phyloP scores from a whole-genome alignment of 208 protist species.

The Crithidia sp. region DNA sequence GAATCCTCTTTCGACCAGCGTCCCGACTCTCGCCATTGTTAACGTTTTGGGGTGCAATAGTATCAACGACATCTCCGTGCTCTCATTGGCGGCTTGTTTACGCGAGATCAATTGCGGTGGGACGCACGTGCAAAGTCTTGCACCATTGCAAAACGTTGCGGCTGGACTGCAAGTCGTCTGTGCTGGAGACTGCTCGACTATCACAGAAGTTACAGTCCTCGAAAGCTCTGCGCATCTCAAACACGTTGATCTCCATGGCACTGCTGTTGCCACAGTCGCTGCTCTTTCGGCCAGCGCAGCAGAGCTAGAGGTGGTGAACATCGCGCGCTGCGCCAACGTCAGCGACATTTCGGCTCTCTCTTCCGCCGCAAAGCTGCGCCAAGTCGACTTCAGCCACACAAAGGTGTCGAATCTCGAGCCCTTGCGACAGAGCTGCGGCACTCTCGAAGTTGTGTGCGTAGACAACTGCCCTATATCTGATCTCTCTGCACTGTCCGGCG shows the following conservation, averaged over 20 bases:
- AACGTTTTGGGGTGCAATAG: constrained; percentile 1
- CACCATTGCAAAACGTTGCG: background rate
- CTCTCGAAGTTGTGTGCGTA: constrained; percentile 4
- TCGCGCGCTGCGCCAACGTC: background rate
- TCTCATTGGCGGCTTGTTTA: background rate
- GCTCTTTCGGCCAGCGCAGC: background rate
- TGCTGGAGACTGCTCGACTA: background rate
- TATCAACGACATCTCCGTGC: background rate
- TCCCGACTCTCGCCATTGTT: background rate
- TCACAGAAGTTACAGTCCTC: background rate
- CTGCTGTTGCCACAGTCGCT: background rate
- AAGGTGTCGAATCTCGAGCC: constrained; percentile 1
- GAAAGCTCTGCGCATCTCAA: background rate
- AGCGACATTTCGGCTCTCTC: constrained; percentile 3
- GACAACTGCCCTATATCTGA: constrained; percentile 14
- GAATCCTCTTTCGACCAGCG: background rate
- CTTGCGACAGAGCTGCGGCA: background rate
- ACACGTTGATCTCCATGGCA: background rate
- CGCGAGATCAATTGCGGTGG: constrained; percentile 14
- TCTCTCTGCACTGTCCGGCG: background rate
- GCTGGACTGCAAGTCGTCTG: background rate
- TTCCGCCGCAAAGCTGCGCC: background rate
- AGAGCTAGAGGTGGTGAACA: background rate
- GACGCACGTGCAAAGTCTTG: background rate
- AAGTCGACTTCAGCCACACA: background rate